Base-by-base conservation (phyloP, 257 asterid genomes). In the Orobanche coerulescens region DNA sequence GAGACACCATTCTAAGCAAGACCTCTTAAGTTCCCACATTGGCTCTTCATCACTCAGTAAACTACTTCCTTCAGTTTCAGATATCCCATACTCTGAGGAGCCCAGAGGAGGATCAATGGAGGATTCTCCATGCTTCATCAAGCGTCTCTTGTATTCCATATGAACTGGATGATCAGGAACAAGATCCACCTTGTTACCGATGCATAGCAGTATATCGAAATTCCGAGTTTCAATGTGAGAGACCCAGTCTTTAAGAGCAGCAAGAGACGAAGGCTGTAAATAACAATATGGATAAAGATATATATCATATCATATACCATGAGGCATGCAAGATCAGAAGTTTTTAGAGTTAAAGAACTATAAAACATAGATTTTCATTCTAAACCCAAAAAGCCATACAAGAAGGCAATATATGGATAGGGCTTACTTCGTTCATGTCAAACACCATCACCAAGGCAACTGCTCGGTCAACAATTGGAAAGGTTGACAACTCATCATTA, bases 161-260 rank as follows among this genome's bases (percentile, higher is more conserved):
- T 93, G 97, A 63, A 86, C 91, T 46, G 94, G 81, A 80, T 93
- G 98, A 54, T 80, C 83, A 30, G 89, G 80, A 78, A 89, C 81
- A 76, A 88, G 97, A 71, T 89, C 98, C 64, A 86, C 94, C 82
- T 93, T 93, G 75, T 93, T 89, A 22, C 97, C 97, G 50, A 93
- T 73, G 75, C 97, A 93, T 39, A 93, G 52, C 51, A 89, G 72
- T 70, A 88, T 77, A 51, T 92, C 97, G 67, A 82, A 84, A 72
- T 73, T 82, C 76, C 62, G 85, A 63, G 86, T 73, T 73, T 93
- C 95, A 7, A 68, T 88, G 58, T 13, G 77, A 10, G 88, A 77
- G 47, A 83, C 94, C 91, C 89, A 86, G 37, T 83, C 82, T 78
- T 89, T 80, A 59, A 93, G 91, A 49, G 81, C 81, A 66, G 26